A percentile compares a stretch with the other conserved stretches of the same genome.
These are phyloP conservation scores for Zygosaccharomyces kombuchaensis DNA, from an alignment of 805 yeast species.

Conservation along the genomic window DNA sequence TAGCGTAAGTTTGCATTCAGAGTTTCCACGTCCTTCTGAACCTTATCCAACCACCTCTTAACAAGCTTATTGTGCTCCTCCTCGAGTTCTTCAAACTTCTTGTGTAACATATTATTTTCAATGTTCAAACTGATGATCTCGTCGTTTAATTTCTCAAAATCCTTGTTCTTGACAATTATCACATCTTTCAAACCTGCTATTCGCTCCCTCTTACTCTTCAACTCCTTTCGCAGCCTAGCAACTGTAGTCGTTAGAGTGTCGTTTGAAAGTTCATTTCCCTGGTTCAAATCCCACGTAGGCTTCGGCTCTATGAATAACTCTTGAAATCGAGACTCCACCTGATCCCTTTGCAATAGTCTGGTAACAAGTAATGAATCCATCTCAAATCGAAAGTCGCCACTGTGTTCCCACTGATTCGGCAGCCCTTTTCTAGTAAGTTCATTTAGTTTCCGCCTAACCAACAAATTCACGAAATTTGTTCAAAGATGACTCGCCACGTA, in stretches of 20 bases:
- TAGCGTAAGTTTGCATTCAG: conserved; percentile 38
- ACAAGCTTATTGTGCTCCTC: conserved; percentile 50
- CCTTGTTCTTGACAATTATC: conserved; percentile 46
- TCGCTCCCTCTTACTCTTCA: conserved; percentile 23
- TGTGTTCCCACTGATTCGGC: not conserved
- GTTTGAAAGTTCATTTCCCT: not conserved
- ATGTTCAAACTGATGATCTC: conserved; percentile 60
- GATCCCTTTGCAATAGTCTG: conserved; percentile 19
- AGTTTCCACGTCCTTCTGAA: conserved; percentile 54
- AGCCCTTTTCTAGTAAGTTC: too few relatives aligned
- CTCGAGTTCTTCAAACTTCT: conserved; percentile 36
- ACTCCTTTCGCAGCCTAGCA: conserved; percentile 15
- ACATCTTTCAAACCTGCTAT: conserved; percentile 27
- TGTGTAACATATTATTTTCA: conserved; percentile 42
- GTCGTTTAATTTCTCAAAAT: conserved; percentile 59
- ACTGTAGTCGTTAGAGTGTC: conserved; percentile 7
- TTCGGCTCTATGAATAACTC: conserved; percentile 17
- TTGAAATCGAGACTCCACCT: conserved; percentile 18
- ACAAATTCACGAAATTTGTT: not conserved
- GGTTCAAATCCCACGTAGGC: not conserved
- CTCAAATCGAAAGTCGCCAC: not conserved
- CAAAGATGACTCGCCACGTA: not conserved
- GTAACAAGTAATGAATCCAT: conserved; percentile 17
- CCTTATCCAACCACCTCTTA: conserved; percentile 56
- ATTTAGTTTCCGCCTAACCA: not conserved